Base-by-base conservation (phyloP, 805 yeast species). In the Metschnikowia kofuensis region DNA sequence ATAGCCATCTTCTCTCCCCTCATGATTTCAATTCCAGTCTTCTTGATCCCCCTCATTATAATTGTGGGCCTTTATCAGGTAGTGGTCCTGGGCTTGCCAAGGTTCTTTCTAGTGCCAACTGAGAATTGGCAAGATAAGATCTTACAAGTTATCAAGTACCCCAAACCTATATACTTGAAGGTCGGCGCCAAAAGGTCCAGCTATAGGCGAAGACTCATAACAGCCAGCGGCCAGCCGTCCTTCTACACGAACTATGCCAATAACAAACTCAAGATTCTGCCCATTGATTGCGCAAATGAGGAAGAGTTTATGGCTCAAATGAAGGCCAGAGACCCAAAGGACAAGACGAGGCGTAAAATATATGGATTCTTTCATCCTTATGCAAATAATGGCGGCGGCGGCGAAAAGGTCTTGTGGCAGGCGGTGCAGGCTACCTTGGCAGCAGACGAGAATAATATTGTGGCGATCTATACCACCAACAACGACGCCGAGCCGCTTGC, bases 371-470 rank as follows among this genome's bases (percentile, higher is more conserved):
- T 94, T 72, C 99, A 94, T 68, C 99, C 99, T 0, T 87, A 85
- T 59, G 90, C 97, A 54, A 88, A 87, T 63, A 95, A 96, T 36
- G 96, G 96, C 40, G 99, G 99, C 15, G 99, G 99, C 30, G 99
- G 99, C 26, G 99, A 94, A 64, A 80, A 92, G 48, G 99, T 94
- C 0, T 72, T 94, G 37, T 94, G 99, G 99, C 90, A 88, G 47
- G 96, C 97, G 0, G 88, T 92, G 7, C 77, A 80, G 56, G 76
- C 84, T 31, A 87, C 96, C 0, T 70, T 91, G 50, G 55, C 65
- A 9, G 67, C 72, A 21, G 73, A 76, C 52, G 67, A 69, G 7
- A 60, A 67, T 29, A 81, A 83, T 57, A 68, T 87, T 7, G 87
- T 78, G 2, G 83, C 80, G 1, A 72, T 94, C 8, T 94, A 94